A percentile compares a stretch with the other conserved stretches of the same genome.
phyloP scores from a whole-genome alignment of 2,329 filamentous ascomycete genomes.

The Neoarthrinium moseri region DNA sequence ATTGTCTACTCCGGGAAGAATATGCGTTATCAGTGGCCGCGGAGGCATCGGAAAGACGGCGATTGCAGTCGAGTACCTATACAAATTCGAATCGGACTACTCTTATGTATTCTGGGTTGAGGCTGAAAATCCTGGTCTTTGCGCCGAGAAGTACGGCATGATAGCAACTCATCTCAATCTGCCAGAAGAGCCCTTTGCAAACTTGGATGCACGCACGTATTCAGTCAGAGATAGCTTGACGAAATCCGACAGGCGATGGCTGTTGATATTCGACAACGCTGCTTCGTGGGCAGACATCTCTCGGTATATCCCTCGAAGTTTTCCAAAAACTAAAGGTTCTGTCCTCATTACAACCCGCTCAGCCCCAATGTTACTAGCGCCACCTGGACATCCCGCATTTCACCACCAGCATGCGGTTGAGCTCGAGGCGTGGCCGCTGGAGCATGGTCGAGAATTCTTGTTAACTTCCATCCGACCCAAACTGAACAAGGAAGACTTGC shows the following conservation, averaged over 20 bases:
- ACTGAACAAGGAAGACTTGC: not conserved
- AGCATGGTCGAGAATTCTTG: slow-evolving; percentile 8
- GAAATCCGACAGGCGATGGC: slow-evolving; percentile 10
- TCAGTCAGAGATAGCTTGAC: slow-evolving; percentile 8
- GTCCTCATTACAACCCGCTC: not conserved
- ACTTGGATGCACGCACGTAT: not conserved
- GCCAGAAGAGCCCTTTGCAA: not conserved
- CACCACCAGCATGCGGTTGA: slow-evolving; percentile 9
- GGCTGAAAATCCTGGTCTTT: slow-evolving; percentile 11
- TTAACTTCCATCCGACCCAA: not conserved
- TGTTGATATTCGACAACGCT: slow-evolving; percentile 21
- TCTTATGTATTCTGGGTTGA: slow-evolving; percentile 15
- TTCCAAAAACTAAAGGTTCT: slow-evolving; percentile 10
- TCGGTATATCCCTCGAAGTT: slow-evolving; percentile 12
- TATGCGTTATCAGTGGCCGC: slow-evolving; percentile 15
- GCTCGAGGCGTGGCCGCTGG: slow-evolving; percentile 9
- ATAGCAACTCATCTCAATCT: slow-evolving; percentile 3
- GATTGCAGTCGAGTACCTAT: slow-evolving; percentile 16
- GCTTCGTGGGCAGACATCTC: slow-evolving; percentile 11
- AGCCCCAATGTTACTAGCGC: not conserved
- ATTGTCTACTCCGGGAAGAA: slow-evolving; percentile 8
- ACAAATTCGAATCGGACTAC: slow-evolving; percentile 8
- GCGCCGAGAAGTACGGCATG: slow-evolving; percentile 8
- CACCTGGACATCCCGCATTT: not conserved
- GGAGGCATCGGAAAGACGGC: slow-evolving; percentile 20